Evolutionary conservation across 208 protist species (phyloP), one percentile per base, ranked within the genome.

Genomic region (Crithidia fasciculata): DNA sequence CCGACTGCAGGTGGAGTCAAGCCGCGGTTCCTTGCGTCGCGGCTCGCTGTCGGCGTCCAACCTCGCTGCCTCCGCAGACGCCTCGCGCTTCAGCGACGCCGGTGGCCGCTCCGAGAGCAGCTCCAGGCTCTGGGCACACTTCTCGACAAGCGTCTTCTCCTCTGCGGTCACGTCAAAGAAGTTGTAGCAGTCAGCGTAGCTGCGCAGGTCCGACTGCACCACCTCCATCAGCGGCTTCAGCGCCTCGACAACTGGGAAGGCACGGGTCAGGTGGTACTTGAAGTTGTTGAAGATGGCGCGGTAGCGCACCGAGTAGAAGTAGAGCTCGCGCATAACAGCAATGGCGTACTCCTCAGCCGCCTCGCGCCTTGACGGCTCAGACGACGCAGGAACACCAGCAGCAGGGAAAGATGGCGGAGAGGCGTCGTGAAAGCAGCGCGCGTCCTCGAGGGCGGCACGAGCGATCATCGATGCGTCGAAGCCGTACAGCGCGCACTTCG

Each of bases 401-500:
- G 43, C 50, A n/a, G 54, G 10, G 16, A 36, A 58, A 28, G 18
- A 39, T 15, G 53, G 18, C 16, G 5, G 16, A 1, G 45, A 6
- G 37, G 49, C 41, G 39, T 43, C 44, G n/a, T 74, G 44, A 72
- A 99, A 99, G 9, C 98, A 83, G 5, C 87, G 87, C 47, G 91
- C 83, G 78, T 99, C 98, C 58, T 85, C 92, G 77, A 99, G 79
- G 9, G 98, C 98, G n/a, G 95, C 95, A 41, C 98, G 93, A 9
- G 98, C 98, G n/a, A 99, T 83, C 97, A 99, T 99, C 15, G 88
- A 80, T 2, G 74, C 87, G 60, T 96, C 90, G 63, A 94, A 95
- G 12, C 88, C 88, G 78, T 83, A 92, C n/a, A 57, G 59, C 16
- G 53, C 62, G 10, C 79, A 74, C 72, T 91, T 93, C 18, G 41